Evolutionary conservation across 768 basidiomycete species (phyloP).

Genomic region (Boletus pseudopeckii): DNA sequence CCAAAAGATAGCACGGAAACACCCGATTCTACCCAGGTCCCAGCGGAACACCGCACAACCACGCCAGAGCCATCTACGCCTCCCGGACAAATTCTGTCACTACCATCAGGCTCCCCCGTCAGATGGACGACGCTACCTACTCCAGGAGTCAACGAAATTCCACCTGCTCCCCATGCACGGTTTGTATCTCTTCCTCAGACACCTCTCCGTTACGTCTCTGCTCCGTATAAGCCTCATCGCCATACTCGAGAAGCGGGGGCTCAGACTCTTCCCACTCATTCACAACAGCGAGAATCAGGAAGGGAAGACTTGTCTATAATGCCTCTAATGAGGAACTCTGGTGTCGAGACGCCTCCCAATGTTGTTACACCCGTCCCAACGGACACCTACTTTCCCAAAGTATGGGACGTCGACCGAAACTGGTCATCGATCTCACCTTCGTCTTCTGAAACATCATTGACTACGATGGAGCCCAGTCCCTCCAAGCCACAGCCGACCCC

Average conservation of each 20-base stretch:
- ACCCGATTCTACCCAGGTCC: conserved; percentile 17
- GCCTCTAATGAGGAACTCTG: conserved; percentile 76
- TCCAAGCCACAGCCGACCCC: conserved; percentile 16
- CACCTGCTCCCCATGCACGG: conserved; percentile 55
- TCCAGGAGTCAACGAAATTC: conserved; percentile 58
- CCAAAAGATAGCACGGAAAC: conserved; percentile 3
- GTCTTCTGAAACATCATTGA: conserved; percentile 25
- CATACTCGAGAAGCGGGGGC: conserved; percentile 18
- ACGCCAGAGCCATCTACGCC: conserved; percentile 37
- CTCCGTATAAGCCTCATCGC: conserved; percentile 15
- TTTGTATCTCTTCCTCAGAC: conserved; percentile 47
- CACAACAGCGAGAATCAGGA: conserved; percentile 10
- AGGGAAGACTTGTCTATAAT: conserved; percentile 57
- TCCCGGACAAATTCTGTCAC: conserved; percentile 26
- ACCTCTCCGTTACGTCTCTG: conserved; percentile 21
- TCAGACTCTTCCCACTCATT: conserved; percentile 22
- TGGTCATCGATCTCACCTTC: conserved; percentile 37
- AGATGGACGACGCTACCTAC: conserved; percentile 57
- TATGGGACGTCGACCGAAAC: conserved; percentile 67
- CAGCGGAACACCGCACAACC: conserved; percentile 2
- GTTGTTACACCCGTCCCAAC: conserved; percentile 54
- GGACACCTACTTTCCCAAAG: conserved; percentile 77
- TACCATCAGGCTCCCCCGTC: conserved; percentile 33
- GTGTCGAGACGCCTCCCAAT: conserved; percentile 74
- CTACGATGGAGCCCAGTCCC: conserved; percentile 18